A percentile compares a stretch with the other conserved stretches of the same genome.
These are phyloP conservation scores for Yamadazyma dendronema DNA, from an alignment of 1,139 yeast genomes.

Conservation along the genomic window DNA sequence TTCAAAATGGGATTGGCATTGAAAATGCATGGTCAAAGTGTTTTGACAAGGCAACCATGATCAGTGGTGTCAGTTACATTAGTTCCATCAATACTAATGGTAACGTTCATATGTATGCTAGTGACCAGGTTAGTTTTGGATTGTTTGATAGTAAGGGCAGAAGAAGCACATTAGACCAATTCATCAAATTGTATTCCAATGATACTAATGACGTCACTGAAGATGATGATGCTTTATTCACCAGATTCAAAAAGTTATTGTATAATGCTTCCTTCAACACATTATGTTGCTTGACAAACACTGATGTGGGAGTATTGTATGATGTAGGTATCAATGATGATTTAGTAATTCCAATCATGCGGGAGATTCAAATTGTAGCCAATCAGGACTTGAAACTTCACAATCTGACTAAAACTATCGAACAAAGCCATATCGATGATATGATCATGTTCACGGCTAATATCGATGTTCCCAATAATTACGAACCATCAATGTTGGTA, in stretches of 20 bases:
- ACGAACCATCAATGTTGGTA: slow-evolving; percentile 37
- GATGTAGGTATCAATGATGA: slow-evolving; percentile 12
- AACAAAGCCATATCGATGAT: slow-evolving; percentile 16
- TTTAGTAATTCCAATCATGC: slow-evolving; percentile 24
- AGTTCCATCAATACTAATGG: slow-evolving; percentile 24
- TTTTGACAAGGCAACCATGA: slow-evolving; percentile 15
- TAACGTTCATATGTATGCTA: slow-evolving; percentile 26
- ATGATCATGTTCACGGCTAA: slow-evolving; percentile 18
- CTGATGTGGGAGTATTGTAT: slow-evolving; percentile 25
- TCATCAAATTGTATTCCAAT: slow-evolving; percentile 26
- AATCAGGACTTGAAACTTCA: slow-evolving; percentile 21
- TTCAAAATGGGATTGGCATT: slow-evolving; percentile 34
- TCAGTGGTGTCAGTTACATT: slow-evolving; percentile 27
- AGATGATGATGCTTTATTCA: slow-evolving; percentile 20
- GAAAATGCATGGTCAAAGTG: slow-evolving; percentile 26
- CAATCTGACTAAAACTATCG: slow-evolving; percentile 16
- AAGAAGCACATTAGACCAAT: slow-evolving; percentile 15
- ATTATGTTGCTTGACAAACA: slow-evolving; percentile 28
- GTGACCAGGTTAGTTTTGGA: slow-evolving; percentile 24
- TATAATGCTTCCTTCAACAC: slow-evolving; percentile 38
- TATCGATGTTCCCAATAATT: slow-evolving; percentile 21
- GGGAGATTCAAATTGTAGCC: slow-evolving; percentile 22
- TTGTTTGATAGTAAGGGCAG: slow-evolving; percentile 11
- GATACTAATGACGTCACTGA: slow-evolving; percentile 13
- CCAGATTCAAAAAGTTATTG: slow-evolving; percentile 34